These are phyloP conservation scores for Aspergillus novoparasiticus DNA, from an alignment of 2,329 filamentous ascomycete genomes.

Conservation along the genomic window DNA sequence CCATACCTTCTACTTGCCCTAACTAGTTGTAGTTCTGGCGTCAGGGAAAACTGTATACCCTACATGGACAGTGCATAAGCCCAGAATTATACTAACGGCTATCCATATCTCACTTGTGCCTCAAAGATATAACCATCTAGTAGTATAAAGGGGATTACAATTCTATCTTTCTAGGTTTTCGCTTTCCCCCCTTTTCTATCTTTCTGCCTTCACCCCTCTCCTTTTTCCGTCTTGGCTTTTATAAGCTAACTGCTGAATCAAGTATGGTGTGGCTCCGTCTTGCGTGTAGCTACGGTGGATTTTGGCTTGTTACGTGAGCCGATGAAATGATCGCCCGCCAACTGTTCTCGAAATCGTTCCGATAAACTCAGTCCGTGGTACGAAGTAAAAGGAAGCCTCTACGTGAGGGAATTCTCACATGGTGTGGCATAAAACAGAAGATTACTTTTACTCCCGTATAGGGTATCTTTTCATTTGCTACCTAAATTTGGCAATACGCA, in stretches of 20 bases:
- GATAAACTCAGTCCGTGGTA: constrained; percentile 1
- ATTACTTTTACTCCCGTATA: background rate
- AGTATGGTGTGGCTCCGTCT: constrained; percentile 19
- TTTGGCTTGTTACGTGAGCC: constrained; percentile 1
- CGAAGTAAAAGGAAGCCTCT: background rate
- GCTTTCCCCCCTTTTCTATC: constrained; percentile 5
- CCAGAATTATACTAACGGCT: background rate
- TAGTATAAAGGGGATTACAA: background rate
- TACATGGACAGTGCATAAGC: constrained; percentile 12
- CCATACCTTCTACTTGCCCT: background rate
- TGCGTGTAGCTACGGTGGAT: constrained; percentile 11
- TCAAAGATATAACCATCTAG: background rate
- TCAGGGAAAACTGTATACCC: background rate
- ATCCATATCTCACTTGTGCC: background rate
- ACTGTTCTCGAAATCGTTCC: constrained; percentile 12
- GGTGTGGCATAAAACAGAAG: background rate
- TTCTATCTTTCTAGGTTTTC: background rate
- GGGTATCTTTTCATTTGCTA: background rate
- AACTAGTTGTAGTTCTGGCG: background rate
- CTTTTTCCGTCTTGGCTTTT: constrained; percentile 18
- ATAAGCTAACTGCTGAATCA: constrained; percentile 8
- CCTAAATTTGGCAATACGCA: background rate
- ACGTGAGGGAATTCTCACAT: background rate
- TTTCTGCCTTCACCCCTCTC: constrained; percentile 12
- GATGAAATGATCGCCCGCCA: constrained; percentile 3